Evolutionary conservation across 208 protist genomes (phyloP).

Genomic region (Wallacemonas sp.): DNA sequence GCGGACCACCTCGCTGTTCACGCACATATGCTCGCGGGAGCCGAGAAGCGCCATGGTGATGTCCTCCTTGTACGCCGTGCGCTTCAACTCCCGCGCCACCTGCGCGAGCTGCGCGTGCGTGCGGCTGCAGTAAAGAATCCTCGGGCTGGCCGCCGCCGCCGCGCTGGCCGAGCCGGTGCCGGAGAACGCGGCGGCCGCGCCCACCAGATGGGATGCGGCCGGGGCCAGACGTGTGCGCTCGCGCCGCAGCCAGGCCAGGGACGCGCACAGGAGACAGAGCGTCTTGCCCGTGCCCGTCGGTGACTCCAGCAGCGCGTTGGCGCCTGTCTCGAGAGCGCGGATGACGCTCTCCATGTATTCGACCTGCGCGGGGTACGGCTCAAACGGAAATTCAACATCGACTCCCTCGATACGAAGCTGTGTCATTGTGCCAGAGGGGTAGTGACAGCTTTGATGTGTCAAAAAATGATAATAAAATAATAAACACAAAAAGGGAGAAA

Average conservation of each 20-base stretch:
- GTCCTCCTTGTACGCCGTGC: constrained; percentile 82
- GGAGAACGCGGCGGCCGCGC: not conserved
- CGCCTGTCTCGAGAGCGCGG: constrained; percentile 68
- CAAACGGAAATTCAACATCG: constrained; percentile 90
- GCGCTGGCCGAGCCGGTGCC: not conserved
- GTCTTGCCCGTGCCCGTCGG: constrained; percentile 99
- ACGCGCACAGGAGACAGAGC: constrained; percentile 95
- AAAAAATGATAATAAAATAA: no score
- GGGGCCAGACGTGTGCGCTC: not conserved
- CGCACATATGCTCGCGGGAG: constrained; percentile 97
- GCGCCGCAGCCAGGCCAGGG: constrained; percentile 87
- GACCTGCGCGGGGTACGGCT: constrained; percentile 93
- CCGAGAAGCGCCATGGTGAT: constrained; percentile 92
- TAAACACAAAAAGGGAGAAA: no score
- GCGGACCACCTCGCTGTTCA: constrained; percentile 86
- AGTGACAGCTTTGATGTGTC: no score
- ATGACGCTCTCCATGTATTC: constrained; percentile 96
- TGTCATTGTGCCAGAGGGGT: constrained; percentile 20
- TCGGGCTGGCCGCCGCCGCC: constrained; percentile 2
- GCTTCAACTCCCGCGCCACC: constrained; percentile 96
- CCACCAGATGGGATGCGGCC: not conserved
- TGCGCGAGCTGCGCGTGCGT: constrained; percentile 99
- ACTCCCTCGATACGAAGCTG: constrained; percentile 51
- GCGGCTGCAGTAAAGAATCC: constrained; percentile 96
- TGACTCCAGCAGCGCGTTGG: constrained; percentile 96